These are phyloP conservation scores for Vitis hybrid DNA, from an alignment of 177 flowering plant genomes.

Conservation along the genomic window DNA sequence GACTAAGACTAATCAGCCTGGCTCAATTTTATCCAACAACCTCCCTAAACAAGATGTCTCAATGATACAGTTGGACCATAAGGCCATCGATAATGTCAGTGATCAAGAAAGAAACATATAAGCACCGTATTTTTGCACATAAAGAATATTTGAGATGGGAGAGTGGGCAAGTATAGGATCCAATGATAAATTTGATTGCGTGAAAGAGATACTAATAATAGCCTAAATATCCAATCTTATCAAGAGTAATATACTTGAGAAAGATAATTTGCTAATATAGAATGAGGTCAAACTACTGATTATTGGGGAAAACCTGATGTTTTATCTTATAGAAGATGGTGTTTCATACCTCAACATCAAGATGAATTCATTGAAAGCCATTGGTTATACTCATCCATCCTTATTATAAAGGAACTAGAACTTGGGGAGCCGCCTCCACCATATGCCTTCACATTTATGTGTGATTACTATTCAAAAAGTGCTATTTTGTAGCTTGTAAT, in stretches of 20 bases:
- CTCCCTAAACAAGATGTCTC: too few relatives aligned
- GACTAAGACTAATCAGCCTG: too few relatives aligned
- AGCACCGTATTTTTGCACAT: too few relatives aligned
- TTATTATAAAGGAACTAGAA: constrained; percentile 86
- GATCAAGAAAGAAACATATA: too few relatives aligned
- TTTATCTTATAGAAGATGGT: neutral
- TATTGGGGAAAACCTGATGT: neutral
- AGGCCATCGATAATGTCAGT: too few relatives aligned
- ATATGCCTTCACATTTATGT: constrained; percentile 61
- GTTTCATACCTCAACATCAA: constrained; percentile 20
- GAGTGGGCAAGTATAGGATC: too few relatives aligned
- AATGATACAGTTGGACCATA: too few relatives aligned
- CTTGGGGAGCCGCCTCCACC: constrained; percentile 79
- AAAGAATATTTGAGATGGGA: too few relatives aligned
- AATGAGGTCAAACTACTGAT: neutral
- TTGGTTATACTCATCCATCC: constrained; percentile 87
- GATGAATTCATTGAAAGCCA: constrained; percentile 50
- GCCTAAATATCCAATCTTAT: neutral
- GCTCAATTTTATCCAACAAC: too few relatives aligned
- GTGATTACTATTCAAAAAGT: too few relatives aligned
- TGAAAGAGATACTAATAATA: neutral
- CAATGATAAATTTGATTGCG: neutral
- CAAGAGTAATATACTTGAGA: neutral
- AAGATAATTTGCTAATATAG: neutral
- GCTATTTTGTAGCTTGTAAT: too few relatives aligned